These are phyloP conservation scores for Thermothielavioides terrestris DNA, from an alignment of 495 filamentous ascomycete species.

Conservation along the genomic window DNA sequence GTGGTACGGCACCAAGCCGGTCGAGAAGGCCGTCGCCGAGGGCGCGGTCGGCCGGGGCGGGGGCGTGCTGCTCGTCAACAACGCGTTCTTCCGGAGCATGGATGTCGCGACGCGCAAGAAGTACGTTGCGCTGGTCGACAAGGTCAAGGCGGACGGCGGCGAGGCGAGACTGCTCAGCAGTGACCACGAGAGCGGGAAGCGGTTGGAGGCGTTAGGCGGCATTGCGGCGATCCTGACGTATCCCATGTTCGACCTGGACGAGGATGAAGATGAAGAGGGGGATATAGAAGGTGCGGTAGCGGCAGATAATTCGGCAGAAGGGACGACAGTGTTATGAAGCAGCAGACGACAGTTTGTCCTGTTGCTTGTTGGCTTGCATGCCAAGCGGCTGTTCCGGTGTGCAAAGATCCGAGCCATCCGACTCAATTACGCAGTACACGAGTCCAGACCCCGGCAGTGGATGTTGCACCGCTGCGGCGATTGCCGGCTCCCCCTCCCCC, in stretches of 20 bases:
- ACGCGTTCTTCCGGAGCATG: conserved; percentile 75
- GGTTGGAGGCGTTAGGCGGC: conserved; percentile 75
- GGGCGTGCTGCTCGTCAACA: conserved; percentile 75
- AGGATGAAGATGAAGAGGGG: conserved; percentile 50
- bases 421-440: no score
- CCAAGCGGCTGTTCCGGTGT: no score
- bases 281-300: no score
- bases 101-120: conserved; percentile 69
- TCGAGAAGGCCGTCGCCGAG: conserved; percentile 76
- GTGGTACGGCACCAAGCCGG: conserved; percentile 83
- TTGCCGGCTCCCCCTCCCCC: no score
- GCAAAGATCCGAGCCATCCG: no score
- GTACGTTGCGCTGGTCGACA: conserved; percentile 83
- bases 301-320: conserved; percentile 11
- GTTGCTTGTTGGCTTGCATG: no score
- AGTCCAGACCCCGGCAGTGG: no score
- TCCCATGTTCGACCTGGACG: conserved; percentile 67
- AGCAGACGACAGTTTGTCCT: no score
- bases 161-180: conserved; percentile 82
- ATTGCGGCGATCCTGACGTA: conserved; percentile 89
- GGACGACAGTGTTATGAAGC: conserved; percentile 31
- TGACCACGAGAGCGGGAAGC: conserved; percentile 86
- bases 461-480: no score
- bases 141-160: conserved; percentile 81
- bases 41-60: conserved; percentile 83